Base-by-base conservation (phyloP, 495 filamentous ascomycete genomes). In the Talaromyces liani region DNA sequence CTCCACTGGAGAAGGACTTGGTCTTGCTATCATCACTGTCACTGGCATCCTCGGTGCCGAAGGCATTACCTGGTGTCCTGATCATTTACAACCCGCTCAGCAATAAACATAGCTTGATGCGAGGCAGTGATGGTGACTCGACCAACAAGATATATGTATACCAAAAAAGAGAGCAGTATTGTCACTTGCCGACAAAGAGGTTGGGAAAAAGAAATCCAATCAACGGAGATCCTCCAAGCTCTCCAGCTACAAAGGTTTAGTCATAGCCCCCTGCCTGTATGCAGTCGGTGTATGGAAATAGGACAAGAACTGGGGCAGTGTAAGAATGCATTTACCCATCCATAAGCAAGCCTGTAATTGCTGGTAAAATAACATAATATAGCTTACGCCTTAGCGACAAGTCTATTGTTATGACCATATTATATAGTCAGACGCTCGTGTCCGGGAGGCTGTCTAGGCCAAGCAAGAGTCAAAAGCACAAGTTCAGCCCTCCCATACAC, bases 61-160 rank as follows among this genome's bases (percentile, higher is more conserved):
- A 60, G 12, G 64, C 29, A 6, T 29, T 29, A 2, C 29, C 29
- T 29, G 5, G 29, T 29, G 5, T 29, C 29, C 6, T 29, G 2
- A 29, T 29, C 66, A 49, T 66, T 68, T 2, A 68, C 60, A 33
- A 70, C 68, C 64, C 71, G 70, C 6, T 66, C 71, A 9, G 65
- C 70, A 14, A 73, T 64, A 53, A 72, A 73, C 1, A 65, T 54
- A 5, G 58, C 66, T 9, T 63, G 66, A 2, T 66, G 22, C 6
- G 68, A 60, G 3, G 64, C 65, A 39, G 63, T 69, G 25, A 66
- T 60, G 8, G 69, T 45, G 24, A 67, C 67, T 55, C 68, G 62
- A 39, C 71, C 71, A n/a, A 61, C 62, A 25, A 64, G 61, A 7
- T 27, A 27, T 4, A 27, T 27, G 25, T 66, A 67, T 20, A 73